These are phyloP conservation scores for Mycosphaerella sp. DNA, from an alignment of 2,329 filamentous ascomycete species.

Conservation along the genomic window DNA sequence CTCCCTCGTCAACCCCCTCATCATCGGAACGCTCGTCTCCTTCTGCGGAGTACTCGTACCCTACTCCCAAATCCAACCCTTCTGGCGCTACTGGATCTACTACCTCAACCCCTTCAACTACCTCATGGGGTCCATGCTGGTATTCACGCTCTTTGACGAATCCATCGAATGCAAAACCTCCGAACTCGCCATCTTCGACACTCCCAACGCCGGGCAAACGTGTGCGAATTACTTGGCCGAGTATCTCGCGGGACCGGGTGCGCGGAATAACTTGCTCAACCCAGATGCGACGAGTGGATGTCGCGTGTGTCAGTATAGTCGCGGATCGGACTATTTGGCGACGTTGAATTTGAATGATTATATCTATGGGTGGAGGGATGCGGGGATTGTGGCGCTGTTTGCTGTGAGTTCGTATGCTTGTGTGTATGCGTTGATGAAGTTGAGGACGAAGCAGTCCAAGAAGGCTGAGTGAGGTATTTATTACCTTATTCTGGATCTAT, in stretches of 20 bases:
- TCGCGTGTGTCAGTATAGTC: conserved; percentile 55
- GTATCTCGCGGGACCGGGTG: conserved; percentile 48
- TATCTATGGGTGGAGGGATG: conserved; percentile 62
- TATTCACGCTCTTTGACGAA: conserved; percentile 40
- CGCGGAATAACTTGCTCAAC: conserved; percentile 50
- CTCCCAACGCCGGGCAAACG: conserved; percentile 44
- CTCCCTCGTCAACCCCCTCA: conserved; percentile 40
- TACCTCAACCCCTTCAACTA: conserved; percentile 42
- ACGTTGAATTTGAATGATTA: conserved; percentile 56
- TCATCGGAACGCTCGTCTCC: conserved; percentile 31
- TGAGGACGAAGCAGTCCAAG: conserved; percentile 39
- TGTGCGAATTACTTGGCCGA: conserved; percentile 53
- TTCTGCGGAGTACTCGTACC: conserved; percentile 36
- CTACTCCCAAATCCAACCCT: conserved; percentile 31
- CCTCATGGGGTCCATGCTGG: conserved; percentile 38
- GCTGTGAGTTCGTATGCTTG: conserved; percentile 42
- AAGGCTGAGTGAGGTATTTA: conserved; percentile 38
- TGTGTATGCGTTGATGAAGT: conserved; percentile 45
- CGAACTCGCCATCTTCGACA: conserved; percentile 43
- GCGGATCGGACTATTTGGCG: conserved; percentile 54
- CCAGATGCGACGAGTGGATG: conserved; percentile 53
- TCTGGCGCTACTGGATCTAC: conserved; percentile 40
- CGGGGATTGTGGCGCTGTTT: conserved; percentile 54
- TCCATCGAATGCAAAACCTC: conserved; percentile 34
- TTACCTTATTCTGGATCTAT: no score